Evolutionary conservation across 2,329 filamentous ascomycete species (phyloP), one percentile per base, ranked within the genome.

Genomic region (Dryadomyces quercivorus): DNA sequence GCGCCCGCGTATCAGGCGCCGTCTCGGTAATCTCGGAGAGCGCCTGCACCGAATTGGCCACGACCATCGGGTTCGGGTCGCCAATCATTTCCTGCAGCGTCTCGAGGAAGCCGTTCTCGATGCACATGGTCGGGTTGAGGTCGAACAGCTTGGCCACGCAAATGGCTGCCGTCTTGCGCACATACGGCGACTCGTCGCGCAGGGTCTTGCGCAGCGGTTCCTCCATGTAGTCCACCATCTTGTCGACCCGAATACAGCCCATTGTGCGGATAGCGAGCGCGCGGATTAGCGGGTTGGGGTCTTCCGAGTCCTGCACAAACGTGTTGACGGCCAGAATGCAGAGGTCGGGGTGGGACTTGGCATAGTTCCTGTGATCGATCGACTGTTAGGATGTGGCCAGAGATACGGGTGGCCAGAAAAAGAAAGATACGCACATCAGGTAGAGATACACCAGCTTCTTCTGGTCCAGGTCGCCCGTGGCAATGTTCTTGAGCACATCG

Each of bases 191-290:
- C 71, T 98, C 93, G 72, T 98, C 93, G 69, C 90, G 84, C 61
- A 98, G 75, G 13, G 93, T 98, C 74, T 98, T 98, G 63, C 93
- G 82, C 59, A 98, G 72, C 15, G 93, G 93, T 65, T 98, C 93
- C 69, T 97, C 93, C 92, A 98, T 97, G 69, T 98, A 98, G 67
- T 98, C 93, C 60, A 97, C 89, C 89, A 98, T 98, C 72, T 98
- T 98, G 63, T 97, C 93, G 55, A 98, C 93, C 55, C 93, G 78
- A 64, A 98, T 97, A 66, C 93, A 97, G 44, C 93, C 93, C 93
- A 98, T 98, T 38, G 93, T 98, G 63, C 93, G 82, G 68, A 98
- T 95, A 54, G 93, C 93, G 52, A 98, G 78, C 51, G 93, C 93
- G 75, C 93, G 80, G 64, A 98, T 89, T 22, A 98, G 80, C 15